Evolutionary conservation across 148 eudicot genomes (phyloP).

Genomic region (Rhododendron griersonianum): DNA sequence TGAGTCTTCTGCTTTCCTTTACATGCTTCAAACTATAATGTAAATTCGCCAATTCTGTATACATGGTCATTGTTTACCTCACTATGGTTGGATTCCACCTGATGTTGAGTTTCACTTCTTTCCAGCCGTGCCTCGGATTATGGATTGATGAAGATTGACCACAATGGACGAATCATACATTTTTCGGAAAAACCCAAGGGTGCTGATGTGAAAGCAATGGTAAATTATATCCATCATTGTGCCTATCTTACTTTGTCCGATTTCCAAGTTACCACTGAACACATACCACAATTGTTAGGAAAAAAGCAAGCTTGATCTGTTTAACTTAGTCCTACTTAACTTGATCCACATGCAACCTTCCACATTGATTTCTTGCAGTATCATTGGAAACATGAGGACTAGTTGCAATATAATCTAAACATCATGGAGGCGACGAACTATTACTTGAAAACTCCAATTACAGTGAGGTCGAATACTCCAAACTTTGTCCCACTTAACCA

Average conservation of each 20-base stretch:
- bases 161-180: constrained; percentile 55
- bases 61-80: neutral
- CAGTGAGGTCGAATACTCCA: neutral
- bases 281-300: neutral
- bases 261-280: neutral
- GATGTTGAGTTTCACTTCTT: constrained; percentile 6
- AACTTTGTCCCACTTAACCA: neutral
- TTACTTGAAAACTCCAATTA: neutral
- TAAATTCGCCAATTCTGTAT: neutral
- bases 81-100: neutral
- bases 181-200: constrained; percentile 70
- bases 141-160: constrained; percentile 75
- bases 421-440: neutral
- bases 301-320: neutral
- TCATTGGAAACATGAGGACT: neutral
- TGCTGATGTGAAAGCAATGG: constrained; percentile 62
- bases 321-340: neutral
- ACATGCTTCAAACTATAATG: neutral
- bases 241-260: neutral
- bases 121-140: constrained; percentile 70
- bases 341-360: neutral
- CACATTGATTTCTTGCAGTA: neutral
- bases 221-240: constrained; percentile 11
- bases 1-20: neutral
- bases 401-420: neutral